phyloP scores from a whole-genome alignment of 768 basidiomycete genomes.

The Suillus subaureus region DNA sequence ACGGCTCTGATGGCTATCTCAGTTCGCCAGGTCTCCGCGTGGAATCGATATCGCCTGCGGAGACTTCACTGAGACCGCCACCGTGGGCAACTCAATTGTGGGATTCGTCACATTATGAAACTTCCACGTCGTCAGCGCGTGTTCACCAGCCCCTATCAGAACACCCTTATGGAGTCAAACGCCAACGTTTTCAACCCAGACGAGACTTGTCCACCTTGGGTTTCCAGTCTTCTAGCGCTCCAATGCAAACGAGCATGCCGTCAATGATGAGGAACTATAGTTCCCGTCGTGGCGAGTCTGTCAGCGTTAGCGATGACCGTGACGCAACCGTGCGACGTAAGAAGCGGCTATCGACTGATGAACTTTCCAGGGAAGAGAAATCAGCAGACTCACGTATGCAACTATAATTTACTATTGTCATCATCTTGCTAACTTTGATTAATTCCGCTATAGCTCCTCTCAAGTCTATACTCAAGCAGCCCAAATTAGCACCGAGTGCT shows the following conservation, averaged over 20 bases:
- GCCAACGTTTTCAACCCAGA: conserved; percentile 41
- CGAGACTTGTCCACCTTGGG: conserved; percentile 45
- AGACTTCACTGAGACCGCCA: conserved; percentile 60
- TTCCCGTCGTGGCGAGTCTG: conserved; percentile 62
- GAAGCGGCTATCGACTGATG: conserved; percentile 45
- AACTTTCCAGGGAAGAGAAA: conserved; percentile 41
- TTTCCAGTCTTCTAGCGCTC: conserved; percentile 76
- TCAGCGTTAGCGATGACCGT: conserved; percentile 59
- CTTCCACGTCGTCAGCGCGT: conserved; percentile 47
- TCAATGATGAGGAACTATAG: conserved; percentile 61
- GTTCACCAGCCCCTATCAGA: conserved; percentile 50
- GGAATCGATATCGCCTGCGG: conserved; percentile 61
- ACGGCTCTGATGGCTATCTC: conserved; percentile 50
- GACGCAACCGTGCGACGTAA: conserved; percentile 76
- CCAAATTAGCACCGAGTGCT: conserved; percentile 90
- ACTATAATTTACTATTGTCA: conserved; percentile 24
- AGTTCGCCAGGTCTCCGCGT: conserved; percentile 45
- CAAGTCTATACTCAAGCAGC: conserved; percentile 82
- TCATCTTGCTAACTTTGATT: conserved; percentile 31
- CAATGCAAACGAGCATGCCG: conserved; percentile 51
- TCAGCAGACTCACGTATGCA: conserved; percentile 51
- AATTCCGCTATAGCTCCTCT: conserved; percentile 52
- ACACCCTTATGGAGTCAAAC: conserved; percentile 44
- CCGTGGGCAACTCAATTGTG: conserved; percentile 70
- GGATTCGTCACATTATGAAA: conserved; percentile 50